Conservation (phyloP, 192 early-diverging fungal species). For the Chytriomyces sp. region DNA sequence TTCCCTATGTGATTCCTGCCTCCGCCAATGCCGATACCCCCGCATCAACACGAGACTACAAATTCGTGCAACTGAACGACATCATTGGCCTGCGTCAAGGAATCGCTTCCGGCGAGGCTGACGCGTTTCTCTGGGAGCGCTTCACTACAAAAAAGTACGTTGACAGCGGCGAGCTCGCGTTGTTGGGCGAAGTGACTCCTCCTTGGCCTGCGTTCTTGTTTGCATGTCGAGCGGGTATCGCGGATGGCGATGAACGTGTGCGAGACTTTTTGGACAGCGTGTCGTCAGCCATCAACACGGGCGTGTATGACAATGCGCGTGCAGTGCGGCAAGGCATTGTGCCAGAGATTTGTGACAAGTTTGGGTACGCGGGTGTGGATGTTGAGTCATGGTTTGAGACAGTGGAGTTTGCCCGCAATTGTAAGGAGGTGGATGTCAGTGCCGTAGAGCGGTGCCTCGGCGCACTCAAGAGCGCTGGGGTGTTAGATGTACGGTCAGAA, state of each 20-base stretch:
- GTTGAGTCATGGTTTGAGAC: conserved; percentile 69
- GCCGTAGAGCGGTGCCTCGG: conserved; percentile 53
- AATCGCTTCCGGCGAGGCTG: conserved; percentile 60
- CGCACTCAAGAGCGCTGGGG: conserved; percentile 59
- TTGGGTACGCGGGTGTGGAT: conserved; percentile 58
- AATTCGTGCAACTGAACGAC: conserved; percentile 74
- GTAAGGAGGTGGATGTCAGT: conserved; percentile 39
- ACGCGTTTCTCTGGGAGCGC: conserved; percentile 90
- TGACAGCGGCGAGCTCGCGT: conserved; percentile 64
- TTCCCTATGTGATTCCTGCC: conserved; percentile 42
- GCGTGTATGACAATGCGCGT: conserved; percentile 45
- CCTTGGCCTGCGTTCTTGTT: conserved; percentile 90
- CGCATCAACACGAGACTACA: conserved; percentile 41
- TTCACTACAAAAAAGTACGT: conserved; percentile 88
- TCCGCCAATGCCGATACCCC: conserved; percentile 56
- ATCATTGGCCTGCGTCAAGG: conserved; percentile 72
- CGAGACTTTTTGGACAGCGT: conserved; percentile 44
- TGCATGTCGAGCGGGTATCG: conserved; percentile 54
- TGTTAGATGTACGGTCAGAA: conserved; percentile 10
- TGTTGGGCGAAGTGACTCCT: conserved; percentile 77
- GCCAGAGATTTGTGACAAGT: conserved; percentile 43
- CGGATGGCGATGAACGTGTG: conserved; percentile 22
- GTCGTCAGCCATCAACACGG: conserved; percentile 42
- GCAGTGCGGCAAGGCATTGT: conserved; percentile 12
- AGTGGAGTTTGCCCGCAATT: conserved; percentile 56